Base-by-base conservation (phyloP, 2,329 filamentous ascomycete species). In the Beauveria sp. region DNA sequence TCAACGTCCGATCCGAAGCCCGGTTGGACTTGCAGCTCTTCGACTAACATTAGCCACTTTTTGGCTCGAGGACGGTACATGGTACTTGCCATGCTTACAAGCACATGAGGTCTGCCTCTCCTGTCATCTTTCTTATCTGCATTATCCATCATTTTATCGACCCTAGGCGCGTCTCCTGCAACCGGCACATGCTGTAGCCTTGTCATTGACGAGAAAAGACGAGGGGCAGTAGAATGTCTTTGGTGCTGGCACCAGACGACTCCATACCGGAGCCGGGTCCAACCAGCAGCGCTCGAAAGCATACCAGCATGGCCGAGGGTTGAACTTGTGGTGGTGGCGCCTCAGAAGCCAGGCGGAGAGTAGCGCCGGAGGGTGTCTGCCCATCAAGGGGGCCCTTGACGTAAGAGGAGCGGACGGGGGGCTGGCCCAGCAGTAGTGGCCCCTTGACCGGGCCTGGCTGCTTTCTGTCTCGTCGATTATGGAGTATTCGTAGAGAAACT, bases 321-420 rank as follows among this genome's bases (percentile, higher is more conserved):
- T 56, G 26, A 44, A n/a, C 24, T 47, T 10, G 20, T 41, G 37
- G n/a, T 55, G 44, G 46, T 51, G 55, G 41, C 53, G 53, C 40
- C 22, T 55, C 24, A 55, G 44, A 46, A 51, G 55, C 55, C 46
- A 40, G 56, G 47, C 56, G 37, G 47, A 52, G 37, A 44, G 47
- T 44, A 51, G 56, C 56, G 56, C 56, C 47, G 3, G 47, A 59
- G 46, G 55, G 47, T 22, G 56, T 59, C 56, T 18, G 46, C 22
- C 26, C 47, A 59, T 30, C 56, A 59, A 52, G 44, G 26, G 26
- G 24, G 28, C 20, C 24, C 47, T 37, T 59, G 37, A 44, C 34
- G 22, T 28, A 50, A 57, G 37, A 44, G 44, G 34, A 50, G 47
- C 47, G 18, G 41, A 55, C 41, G 24, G 37, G 52, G 34, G 34